phyloP scores from a whole-genome alignment of 192 early-diverging fungal species.

The Rhizophlyctis rosea region DNA sequence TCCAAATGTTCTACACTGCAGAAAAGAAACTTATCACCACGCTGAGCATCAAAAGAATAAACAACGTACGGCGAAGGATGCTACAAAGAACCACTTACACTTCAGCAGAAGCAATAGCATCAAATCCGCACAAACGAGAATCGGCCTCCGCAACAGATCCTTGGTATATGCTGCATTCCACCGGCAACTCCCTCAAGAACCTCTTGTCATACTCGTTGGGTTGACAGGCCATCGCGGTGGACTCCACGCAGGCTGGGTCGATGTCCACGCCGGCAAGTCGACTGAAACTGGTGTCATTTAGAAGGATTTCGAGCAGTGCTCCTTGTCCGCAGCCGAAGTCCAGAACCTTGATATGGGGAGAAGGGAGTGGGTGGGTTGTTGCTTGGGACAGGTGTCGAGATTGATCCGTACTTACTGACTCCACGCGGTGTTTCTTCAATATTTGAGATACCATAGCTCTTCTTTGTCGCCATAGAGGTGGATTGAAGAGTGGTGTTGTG shows the following conservation, averaged over 20 bases:
- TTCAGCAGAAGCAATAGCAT: constrained; percentile 77
- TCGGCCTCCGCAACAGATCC: constrained; percentile 51
- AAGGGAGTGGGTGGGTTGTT: background rate
- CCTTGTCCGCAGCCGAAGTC: constrained; percentile 90
- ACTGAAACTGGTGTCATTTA: constrained; percentile 55
- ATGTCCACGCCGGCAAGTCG: constrained; percentile 73
- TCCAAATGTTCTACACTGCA: constrained; percentile 73
- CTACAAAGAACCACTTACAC: too few species aligned
- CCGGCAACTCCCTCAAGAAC: constrained; percentile 55
- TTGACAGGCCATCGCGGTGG: constrained; percentile 47
- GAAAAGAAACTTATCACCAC: background rate
- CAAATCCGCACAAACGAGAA: constrained; percentile 49
- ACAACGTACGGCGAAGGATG: background rate
- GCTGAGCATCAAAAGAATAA: background rate
- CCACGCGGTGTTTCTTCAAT: constrained; percentile 46
- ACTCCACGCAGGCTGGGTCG: constrained; percentile 34
- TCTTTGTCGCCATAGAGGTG: constrained; percentile 84
- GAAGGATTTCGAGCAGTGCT: constrained; percentile 63
- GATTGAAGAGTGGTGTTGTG: constrained; percentile 25
- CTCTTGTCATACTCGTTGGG: constrained; percentile 59
- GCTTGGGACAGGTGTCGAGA: background rate
- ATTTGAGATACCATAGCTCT: constrained; percentile 55
- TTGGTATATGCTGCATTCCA: constrained; percentile 64
- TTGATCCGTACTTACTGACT: constrained; percentile 39
- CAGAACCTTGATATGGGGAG: constrained; percentile 48